Evolutionary conservation across 1,139 yeast genomes (phyloP), one percentile per base, ranked within the genome.

Genomic region (Magnusiomyces tetraspermus): DNA sequence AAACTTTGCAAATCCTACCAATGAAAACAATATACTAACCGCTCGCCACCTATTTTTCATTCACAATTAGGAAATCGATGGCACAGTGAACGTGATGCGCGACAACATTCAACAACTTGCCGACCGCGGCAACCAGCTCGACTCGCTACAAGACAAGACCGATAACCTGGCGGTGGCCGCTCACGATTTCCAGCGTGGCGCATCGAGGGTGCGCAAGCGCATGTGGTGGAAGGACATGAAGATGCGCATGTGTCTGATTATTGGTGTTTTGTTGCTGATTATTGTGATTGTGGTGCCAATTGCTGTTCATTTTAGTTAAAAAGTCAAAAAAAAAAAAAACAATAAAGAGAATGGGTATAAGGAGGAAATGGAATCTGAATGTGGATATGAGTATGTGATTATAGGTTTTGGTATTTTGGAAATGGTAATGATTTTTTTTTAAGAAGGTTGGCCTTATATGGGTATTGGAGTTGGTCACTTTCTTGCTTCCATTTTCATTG

Each of bases 161-260:
- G 96, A 89, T 65, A 88, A 87, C 69, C 78, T 92, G 66, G 96
- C 96, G 43, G 88, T 84, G 51, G 80, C 90, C 51, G 98, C 99
- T 6, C 95, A 88, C 64, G 95, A 96, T 36, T 94, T 94, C 76
- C 87, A 95, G 69, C 80, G 96, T 68, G 96, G 97, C 45, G 98
- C 98, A 54, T 92, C 90, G 72, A 81, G 96, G 63, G 97, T 92
- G 49, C 85, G 99, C 74, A 94, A 90, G 71, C 96, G 89, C 68
- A 92, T 92, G 97, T 92, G 98, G 98, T 86, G 95, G 88, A 92
- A 94, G 72, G 97, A 92, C 69, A 79, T 94, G 80, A 92, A 92
- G 75, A 86, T 92, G 95, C 83, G 96, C 70, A 75, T 90, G 76
- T 92, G 98, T 70, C 76, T 92, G 57, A 85, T 88, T 57, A 77